A percentile compares a stretch with the other conserved stretches of the same genome.
These are phyloP conservation scores for Glycine soja DNA, from an alignment of 306 rosid genomes.

Conservation along the genomic window DNA sequence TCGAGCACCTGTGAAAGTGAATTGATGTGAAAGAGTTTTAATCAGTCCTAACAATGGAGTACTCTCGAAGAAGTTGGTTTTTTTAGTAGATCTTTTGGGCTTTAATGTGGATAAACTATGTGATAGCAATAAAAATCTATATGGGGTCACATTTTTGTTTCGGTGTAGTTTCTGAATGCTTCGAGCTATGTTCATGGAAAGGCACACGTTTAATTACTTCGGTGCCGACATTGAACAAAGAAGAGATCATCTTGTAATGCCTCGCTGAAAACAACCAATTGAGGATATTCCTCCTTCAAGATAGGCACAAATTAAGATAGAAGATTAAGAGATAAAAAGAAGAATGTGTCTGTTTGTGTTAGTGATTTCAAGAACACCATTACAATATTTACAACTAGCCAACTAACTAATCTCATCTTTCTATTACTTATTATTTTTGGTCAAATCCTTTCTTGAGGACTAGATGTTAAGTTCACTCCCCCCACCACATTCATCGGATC, in stretches of 20 bases:
- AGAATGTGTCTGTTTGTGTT: not conserved
- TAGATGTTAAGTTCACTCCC: not conserved
- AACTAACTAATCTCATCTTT: not conserved
- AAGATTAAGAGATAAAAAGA: constrained; percentile 30
- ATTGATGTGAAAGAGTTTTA: not conserved
- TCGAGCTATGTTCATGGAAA: not conserved
- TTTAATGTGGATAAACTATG: not conserved
- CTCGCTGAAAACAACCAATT: not conserved
- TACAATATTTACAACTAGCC: constrained; percentile 13
- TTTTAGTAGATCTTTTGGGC: constrained; percentile 3
- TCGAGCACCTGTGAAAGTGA: not conserved
- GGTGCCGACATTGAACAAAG: constrained; percentile 34
- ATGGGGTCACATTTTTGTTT: not conserved
- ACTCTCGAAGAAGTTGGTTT: not conserved
- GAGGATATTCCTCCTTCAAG: constrained; percentile 13
- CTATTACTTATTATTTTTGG: not conserved
- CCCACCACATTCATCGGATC: too few relatives aligned
- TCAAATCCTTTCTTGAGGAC: not conserved
- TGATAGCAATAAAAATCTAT: not conserved
- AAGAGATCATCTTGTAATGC: not conserved
- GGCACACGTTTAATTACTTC: not conserved
- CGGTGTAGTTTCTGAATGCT: constrained; percentile 31
- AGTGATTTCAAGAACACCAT: constrained; percentile 18
- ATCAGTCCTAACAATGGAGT: not conserved
- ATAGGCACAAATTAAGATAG: not conserved